Percentiles rank a stretch among this genome's conserved stretches.
phyloP scores from a whole-genome alignment of 768 basidiomycete genomes.

The Tephrocybe sp. region DNA sequence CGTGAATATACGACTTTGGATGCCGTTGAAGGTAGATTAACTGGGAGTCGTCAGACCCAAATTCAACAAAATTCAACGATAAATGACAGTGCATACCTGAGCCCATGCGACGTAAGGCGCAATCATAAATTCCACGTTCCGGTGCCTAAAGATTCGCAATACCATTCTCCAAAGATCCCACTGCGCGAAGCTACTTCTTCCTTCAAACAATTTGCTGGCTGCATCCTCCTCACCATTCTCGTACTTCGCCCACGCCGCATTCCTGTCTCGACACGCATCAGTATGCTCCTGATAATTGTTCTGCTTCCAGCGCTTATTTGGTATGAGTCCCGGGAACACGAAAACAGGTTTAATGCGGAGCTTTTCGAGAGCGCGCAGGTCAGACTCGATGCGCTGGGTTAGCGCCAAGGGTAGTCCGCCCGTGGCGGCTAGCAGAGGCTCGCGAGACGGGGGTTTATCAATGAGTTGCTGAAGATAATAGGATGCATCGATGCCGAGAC shows the following conservation, averaged over 20 bases:
- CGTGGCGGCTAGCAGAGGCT: slow-evolving; percentile 91
- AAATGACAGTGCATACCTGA: slow-evolving; percentile 61
- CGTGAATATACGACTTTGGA: slow-evolving; percentile 90
- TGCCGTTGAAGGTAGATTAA: slow-evolving; percentile 95
- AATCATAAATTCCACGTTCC: slow-evolving; percentile 94
- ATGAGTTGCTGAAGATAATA: slow-evolving; percentile 83
- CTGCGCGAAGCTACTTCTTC: slow-evolving; percentile 66
- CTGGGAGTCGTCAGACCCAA: slow-evolving; percentile 37
- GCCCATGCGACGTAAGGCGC: slow-evolving; percentile 96
- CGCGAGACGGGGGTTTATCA: slow-evolving; percentile 74
- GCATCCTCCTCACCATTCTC: slow-evolving; percentile 90
- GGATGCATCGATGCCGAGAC: slow-evolving; percentile 95
- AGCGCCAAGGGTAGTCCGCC: slow-evolving; percentile 93
- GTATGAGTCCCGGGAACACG: slow-evolving; percentile 88
- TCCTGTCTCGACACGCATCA: slow-evolving; percentile 73
- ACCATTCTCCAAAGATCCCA: slow-evolving; percentile 97
- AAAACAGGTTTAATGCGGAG: slow-evolving; percentile 97
- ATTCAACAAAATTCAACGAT: not conserved
- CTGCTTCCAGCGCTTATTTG: slow-evolving; percentile 71
- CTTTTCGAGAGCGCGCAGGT: slow-evolving; percentile 88
- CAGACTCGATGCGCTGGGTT: slow-evolving; percentile 84
- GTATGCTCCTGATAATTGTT: slow-evolving; percentile 56
- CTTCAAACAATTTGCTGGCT: slow-evolving; percentile 83
- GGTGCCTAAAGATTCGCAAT: slow-evolving; percentile 87
- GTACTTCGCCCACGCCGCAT: slow-evolving; percentile 91